Percentiles rank a stretch among this genome's conserved stretches.
These are phyloP conservation scores for Pythium volutum DNA, from an alignment of 352 stramenopile genomes.

Conservation along the genomic window DNA sequence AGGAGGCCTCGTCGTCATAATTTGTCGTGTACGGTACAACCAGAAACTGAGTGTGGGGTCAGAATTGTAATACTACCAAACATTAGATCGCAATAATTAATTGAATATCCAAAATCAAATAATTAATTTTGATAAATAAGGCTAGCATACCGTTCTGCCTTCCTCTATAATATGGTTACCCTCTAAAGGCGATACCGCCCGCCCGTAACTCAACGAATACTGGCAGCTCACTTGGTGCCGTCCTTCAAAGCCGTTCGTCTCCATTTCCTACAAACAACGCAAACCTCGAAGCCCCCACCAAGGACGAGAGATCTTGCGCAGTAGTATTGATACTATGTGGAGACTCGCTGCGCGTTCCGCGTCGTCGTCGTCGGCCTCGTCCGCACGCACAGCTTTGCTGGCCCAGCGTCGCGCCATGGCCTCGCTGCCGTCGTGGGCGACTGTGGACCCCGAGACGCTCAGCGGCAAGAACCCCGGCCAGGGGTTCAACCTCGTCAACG, in stretches of 20 bases:
- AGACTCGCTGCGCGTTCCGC: conserved; percentile 6
- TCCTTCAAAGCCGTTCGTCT: not conserved
- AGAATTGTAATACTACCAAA: no score
- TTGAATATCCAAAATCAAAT: no score
- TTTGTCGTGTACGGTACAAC: conserved; percentile 20
- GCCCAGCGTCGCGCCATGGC: conserved; percentile 41
- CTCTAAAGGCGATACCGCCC: no score
- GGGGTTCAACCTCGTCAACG: conserved; percentile 92
- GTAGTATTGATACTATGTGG: conserved; percentile 25
- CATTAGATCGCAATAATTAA: no score
- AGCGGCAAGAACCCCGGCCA: conserved; percentile 72
- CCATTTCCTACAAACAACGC: not conserved
- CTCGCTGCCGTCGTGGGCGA: conserved; percentile 89
- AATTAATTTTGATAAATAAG: no score
- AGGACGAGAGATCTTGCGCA: not conserved
- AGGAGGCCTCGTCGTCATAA: conserved; percentile 12
- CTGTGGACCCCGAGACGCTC: conserved; percentile 85
- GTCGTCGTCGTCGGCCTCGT: conserved; percentile 19
- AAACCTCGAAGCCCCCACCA: not conserved
- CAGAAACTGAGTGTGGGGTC: not conserved
- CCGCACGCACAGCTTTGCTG: conserved; percentile 27
- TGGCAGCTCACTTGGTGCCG: not conserved
- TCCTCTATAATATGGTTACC: no score
- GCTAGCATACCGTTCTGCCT: no score
- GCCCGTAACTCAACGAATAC: no score